Base-by-base conservation (phyloP, 1,284 basidiomycete genomes). In the Ceratobasidium papillatum region DNA sequence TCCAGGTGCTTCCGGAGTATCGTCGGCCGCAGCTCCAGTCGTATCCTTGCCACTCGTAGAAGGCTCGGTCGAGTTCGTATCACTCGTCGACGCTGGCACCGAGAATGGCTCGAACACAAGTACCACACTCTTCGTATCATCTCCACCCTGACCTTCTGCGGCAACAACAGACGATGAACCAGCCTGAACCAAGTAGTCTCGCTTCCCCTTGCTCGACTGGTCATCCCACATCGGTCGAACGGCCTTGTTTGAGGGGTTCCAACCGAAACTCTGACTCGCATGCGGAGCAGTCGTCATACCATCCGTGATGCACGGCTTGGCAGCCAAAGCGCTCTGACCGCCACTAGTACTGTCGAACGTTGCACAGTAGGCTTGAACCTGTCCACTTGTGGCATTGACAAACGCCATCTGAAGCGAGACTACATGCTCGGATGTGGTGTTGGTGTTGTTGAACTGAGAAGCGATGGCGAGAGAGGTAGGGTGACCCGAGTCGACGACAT, bases 371-470 rank as follows among this genome's bases (percentile, higher is more conserved):
- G 68, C 41, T 27, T 72, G 54, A 25, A 72, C 27, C 19, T 45
- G 9, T 45, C 68, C 68, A 3, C 41, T 59, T 5, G 54, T 58
- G 5, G 68, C 17, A 14, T 72, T 72, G 27, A 72, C 56, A 59
- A 72, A 72, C 25, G 68, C 68, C 54, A 72, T 72, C 36, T 72
- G 68, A 11, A 72, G 68, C 25, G 68, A 72, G 25, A 72, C 68
- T 3, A 72, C n/a, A 14, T 34, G 68, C 58, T 72, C 68, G 17
- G 36, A 7, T 7, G 36, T 69, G 7, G 68, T 61, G 8, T 38
- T 69, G 19, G 38, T 59, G 34, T 51, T 72, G 30, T 41, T 41
- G 22, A 22, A 14, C 32, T 45, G 27, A 22, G 38, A 34, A 36
- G 56, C 25, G 27, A 72, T 47, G 2, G 68, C 68, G 32, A 72